Evolutionary conservation across 768 basidiomycete species (phyloP).

Genomic region (Rhizopogon vesiculosus): DNA sequence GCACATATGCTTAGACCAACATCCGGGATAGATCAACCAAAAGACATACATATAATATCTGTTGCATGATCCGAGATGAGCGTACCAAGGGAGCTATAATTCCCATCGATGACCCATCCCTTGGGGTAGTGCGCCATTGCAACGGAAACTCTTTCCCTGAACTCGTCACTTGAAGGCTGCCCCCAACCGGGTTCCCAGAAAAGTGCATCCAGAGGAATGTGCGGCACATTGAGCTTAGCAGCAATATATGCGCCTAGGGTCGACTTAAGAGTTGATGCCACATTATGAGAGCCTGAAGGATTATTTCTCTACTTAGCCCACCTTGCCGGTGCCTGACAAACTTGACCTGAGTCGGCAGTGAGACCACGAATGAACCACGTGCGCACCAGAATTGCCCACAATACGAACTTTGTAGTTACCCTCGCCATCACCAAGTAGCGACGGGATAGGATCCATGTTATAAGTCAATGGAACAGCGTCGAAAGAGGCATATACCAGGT

Average conservation of each 20-base stretch:
- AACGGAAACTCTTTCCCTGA: slow-evolving; percentile 11
- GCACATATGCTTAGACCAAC: neutral
- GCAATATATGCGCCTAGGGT: slow-evolving; percentile 45
- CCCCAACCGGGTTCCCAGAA: slow-evolving; percentile 50
- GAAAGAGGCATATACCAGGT: neutral
- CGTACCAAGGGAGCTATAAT: slow-evolving; percentile 29
- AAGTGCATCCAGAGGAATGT: slow-evolving; percentile 42
- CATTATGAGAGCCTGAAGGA: too few species aligned
- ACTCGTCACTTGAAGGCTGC: slow-evolving; percentile 21
- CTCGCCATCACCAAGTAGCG: slow-evolving; percentile 38
- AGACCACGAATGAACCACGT: neutral
- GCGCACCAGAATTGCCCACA: slow-evolving; percentile 50
- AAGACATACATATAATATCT: slow-evolving; percentile 48
- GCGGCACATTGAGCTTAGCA: slow-evolving; percentile 37
- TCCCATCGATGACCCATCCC: slow-evolving; percentile 56
- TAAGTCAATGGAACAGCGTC: too few species aligned
- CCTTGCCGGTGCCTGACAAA: slow-evolving; percentile 35
- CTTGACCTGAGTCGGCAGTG: neutral
- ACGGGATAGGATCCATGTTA: slow-evolving; percentile 10
- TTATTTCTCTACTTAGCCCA: slow-evolving; percentile 31
- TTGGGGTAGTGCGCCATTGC: slow-evolving; percentile 23
- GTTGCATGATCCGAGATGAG: slow-evolving; percentile 37
- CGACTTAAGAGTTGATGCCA: slow-evolving; percentile 26
- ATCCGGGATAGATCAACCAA: neutral
- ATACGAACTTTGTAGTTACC: slow-evolving; percentile 44